Evolutionary conservation across 345 rosid species (phyloP).

Genomic region (Iberis pinnata): DNA sequence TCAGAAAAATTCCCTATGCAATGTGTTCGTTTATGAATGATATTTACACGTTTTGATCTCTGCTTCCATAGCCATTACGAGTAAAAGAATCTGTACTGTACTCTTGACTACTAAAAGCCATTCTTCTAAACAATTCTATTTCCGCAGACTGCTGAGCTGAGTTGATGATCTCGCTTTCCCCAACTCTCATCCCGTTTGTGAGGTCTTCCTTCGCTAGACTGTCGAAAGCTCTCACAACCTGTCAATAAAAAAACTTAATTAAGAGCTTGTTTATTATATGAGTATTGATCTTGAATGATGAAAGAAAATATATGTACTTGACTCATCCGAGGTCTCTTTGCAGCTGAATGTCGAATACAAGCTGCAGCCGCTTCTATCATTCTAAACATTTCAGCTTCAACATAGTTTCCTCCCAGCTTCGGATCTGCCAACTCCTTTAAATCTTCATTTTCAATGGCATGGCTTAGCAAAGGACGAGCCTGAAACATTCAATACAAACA

Average conservation of each 20-base stretch:
- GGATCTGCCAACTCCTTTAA: slow-evolving; percentile 65
- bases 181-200: slow-evolving; percentile 81
- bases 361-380: slow-evolving; percentile 92
- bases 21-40: slow-evolving; percentile 19
- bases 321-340: slow-evolving; percentile 88
- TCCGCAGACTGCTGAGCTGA: slow-evolving; percentile 75
- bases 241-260: slow-evolving; percentile 19
- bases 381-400: slow-evolving; percentile 59
- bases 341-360: slow-evolving; percentile 81
- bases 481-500: slow-evolving; percentile 25
- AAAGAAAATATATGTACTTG: slow-evolving; percentile 44
- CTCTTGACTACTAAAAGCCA: slow-evolving; percentile 85
- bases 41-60: slow-evolving; percentile 35
- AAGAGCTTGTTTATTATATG: slow-evolving; percentile 3
- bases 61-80: slow-evolving; percentile 29
- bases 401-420: slow-evolving; percentile 55
- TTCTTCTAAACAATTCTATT: slow-evolving; percentile 74
- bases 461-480: slow-evolving; percentile 89
- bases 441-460: slow-evolving; percentile 55
- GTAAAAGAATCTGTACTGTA: slow-evolving; percentile 66
- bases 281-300: background rate
- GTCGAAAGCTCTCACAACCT: slow-evolving; percentile 85
- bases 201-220: slow-evolving; percentile 60
- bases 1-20: background rate
- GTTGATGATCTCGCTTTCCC: slow-evolving; percentile 73